Evolutionary conservation across 805 yeast species (phyloP).

Genomic region (Cyberlindnera samutprakarnensis): DNA sequence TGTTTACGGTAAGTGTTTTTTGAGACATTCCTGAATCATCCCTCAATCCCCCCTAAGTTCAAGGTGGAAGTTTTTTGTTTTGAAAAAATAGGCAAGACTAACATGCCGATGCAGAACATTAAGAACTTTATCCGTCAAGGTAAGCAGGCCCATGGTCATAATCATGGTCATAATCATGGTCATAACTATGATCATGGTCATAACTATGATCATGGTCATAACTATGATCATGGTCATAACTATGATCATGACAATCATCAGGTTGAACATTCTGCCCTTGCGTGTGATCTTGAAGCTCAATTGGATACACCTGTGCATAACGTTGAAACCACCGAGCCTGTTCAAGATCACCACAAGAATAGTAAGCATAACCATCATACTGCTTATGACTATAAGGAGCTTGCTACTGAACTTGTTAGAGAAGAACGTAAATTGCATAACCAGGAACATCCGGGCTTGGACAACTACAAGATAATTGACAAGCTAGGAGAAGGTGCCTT

Average conservation of each 20-base stretch:
- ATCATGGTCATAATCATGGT: background rate
- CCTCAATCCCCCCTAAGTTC: too few species aligned
- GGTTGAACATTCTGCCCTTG: too few species aligned
- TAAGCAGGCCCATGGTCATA: conserved; percentile 25
- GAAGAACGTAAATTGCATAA: conserved; percentile 17
- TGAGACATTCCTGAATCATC: too few species aligned
- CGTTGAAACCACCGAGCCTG: too few species aligned
- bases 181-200: background rate
- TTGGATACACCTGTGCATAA: too few species aligned
- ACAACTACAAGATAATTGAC: conserved; percentile 27
- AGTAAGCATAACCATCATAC: too few species aligned
- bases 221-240: background rate
- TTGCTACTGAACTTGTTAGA: conserved; percentile 20
- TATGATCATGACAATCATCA: conserved; percentile 2
- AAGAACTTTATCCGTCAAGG: conserved; percentile 39
- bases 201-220: background rate
- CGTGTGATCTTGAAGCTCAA: too few species aligned
- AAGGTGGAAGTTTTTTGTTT: too few species aligned
- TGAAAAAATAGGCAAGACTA: too few species aligned
- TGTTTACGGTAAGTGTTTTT: too few species aligned
- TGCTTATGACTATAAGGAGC: conserved; percentile 20
- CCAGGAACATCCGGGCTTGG: conserved; percentile 20
- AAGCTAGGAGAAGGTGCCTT: conserved; percentile 84
- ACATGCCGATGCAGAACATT: conserved; percentile 24
- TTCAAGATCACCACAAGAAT: too few species aligned